phyloP scores from a whole-genome alignment of 345 rosid genomes.

The Syzygium grande region DNA sequence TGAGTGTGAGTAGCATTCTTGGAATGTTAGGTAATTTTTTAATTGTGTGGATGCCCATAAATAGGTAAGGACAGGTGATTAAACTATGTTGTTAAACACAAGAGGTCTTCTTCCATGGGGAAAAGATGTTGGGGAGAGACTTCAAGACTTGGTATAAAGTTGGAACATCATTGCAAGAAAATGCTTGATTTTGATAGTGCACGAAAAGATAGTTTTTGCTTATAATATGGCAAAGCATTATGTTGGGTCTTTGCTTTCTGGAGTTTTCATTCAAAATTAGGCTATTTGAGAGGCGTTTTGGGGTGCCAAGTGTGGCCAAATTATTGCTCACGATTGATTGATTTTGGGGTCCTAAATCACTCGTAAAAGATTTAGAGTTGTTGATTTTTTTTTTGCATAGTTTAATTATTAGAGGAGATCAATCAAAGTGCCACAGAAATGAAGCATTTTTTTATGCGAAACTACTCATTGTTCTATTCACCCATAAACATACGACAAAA shows the following conservation, averaged over 20 bases:
- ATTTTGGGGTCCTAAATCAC: background rate
- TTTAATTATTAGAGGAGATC: background rate
- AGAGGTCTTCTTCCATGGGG: background rate
- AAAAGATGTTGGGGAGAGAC: background rate
- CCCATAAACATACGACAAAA: background rate
- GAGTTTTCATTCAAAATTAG: background rate
- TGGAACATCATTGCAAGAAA: background rate
- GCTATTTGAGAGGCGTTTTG: background rate
- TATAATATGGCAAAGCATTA: background rate
- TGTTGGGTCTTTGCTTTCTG: background rate
- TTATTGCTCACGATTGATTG: background rate
- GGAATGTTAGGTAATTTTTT: slow-evolving; percentile 30
- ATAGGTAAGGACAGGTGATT: slow-evolving; percentile 19
- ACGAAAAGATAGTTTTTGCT: background rate
- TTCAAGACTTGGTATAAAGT: background rate
- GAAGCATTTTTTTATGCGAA: background rate
- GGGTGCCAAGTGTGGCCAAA: background rate
- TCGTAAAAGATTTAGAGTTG: background rate
- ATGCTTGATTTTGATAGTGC: background rate
- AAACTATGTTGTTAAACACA: background rate
- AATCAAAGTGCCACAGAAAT: background rate
- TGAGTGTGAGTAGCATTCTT: slow-evolving; percentile 16
- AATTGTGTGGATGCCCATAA: slow-evolving; percentile 11
- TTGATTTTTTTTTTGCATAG: background rate
- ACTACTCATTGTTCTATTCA: background rate